Base-by-base conservation (phyloP, 352 stramenopile genomes). In the Phytophthora melonis region DNA sequence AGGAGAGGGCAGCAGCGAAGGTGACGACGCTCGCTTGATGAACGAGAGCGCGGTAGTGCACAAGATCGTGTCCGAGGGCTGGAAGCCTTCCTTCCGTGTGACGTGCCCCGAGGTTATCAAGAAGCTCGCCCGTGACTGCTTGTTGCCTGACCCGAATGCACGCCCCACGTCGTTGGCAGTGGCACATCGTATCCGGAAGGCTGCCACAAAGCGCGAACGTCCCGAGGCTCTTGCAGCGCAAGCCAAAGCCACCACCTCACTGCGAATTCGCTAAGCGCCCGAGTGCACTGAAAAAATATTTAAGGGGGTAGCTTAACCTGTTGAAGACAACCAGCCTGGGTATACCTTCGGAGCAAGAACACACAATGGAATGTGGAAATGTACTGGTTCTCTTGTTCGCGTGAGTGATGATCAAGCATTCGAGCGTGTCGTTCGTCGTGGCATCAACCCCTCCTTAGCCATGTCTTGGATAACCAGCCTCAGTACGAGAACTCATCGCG, bases 21-120 rank as follows among this genome's bases (percentile, higher is more conserved):
- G 76, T 11, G 45, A 70, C 19, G 53, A 67, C 25, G 58, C 32
- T 3, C 58, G 60, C 14, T 52, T 70, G 25, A 65, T 74, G 43
- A 82, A 66, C 36, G 83, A 91, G 55, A 76, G 75, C 19, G 68
- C 78, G 27, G 30, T 91, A 43, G 71, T 91, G 19, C 84, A 83
- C 54, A 81, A 85, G 62, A 87, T 91, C 36, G 68, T 90, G 32
- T 30, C 70, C 7, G 77, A 90, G 10, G 74, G 72, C 9, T 88
- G 84, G 79, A 87, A 77, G 36, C 84, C 84, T 49, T 69, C 65
- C 6, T 90, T 91, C 32, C 79, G 74, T 16, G 72, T 73, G 21
- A 78, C 68, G 13, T 93, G 86, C 52, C 86, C 84, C 0, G 65
- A 80, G 3, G 47, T 55, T 18, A 76, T 93, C 19, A 75, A 76